Percentiles rank a stretch among this genome's conserved stretches.
These are phyloP conservation scores for Priceomyces carsonii DNA, from an alignment of 805 yeast genomes.

Conservation along the genomic window DNA sequence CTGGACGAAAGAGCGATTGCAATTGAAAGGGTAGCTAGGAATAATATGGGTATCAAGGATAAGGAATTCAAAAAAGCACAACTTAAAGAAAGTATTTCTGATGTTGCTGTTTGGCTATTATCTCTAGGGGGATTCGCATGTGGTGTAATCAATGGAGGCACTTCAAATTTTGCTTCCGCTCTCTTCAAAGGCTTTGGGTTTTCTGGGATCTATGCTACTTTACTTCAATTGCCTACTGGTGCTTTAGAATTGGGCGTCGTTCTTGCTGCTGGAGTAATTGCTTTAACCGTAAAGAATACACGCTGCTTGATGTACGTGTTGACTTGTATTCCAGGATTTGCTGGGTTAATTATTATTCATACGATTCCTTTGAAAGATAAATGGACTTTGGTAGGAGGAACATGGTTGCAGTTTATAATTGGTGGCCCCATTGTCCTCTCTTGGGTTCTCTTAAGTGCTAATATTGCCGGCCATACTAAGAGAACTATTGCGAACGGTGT, in stretches of 20 bases:
- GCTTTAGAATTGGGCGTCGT: conserved; percentile 5
- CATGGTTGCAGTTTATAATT: conserved; percentile 3
- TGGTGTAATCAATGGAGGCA: conserved; percentile 23
- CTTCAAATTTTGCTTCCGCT: conserved; percentile 14
- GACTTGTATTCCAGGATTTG: conserved; percentile 1
- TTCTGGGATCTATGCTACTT: conserved; percentile 19
- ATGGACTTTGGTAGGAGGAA: conserved; percentile 3
- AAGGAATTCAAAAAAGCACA: conserved; percentile 28
- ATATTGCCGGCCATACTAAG: conserved; percentile 10
- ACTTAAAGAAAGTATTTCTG: conserved; percentile 11
- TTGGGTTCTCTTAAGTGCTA: conserved; percentile 1
- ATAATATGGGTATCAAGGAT: conserved; percentile 47
- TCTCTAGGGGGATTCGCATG: conserved; percentile 14
- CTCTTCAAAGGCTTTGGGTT: conserved; percentile 26
- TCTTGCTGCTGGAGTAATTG: conserved; percentile 5
- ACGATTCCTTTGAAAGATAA: background rate
- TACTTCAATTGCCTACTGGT: conserved; percentile 14
- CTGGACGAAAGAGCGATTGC: conserved; percentile 32
- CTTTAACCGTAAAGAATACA: conserved; percentile 2
- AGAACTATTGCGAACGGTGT: conserved; percentile 7
- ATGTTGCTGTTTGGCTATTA: conserved; percentile 10
- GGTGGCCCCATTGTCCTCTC: conserved; percentile 4
- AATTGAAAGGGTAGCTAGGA: conserved; percentile 28
- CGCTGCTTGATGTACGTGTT: background rate
- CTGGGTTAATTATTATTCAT: conserved; percentile 1